Conservation (phyloP, 371 early-diverging fungal species). For the Mycotypha africana region DNA sequence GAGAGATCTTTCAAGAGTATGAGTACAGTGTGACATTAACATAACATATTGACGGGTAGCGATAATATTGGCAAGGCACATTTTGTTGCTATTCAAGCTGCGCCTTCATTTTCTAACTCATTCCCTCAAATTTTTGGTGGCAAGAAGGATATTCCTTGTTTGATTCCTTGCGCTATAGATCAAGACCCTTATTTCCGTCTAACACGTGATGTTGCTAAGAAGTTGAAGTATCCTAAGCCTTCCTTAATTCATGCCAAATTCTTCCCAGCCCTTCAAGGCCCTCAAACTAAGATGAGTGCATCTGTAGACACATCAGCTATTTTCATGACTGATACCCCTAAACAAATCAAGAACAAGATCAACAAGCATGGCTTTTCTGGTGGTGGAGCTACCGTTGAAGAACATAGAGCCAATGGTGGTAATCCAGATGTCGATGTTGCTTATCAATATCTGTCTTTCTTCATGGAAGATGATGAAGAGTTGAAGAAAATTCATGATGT, state of each 20-base stretch:
- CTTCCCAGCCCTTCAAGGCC: slow-evolving; percentile 97
- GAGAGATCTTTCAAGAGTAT: too few species aligned
- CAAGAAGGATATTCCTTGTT: slow-evolving; percentile 87
- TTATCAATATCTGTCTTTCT: slow-evolving; percentile 97
- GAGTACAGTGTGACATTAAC: too few species aligned
- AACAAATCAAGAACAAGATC: slow-evolving; percentile 95
- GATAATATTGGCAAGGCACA: slow-evolving; percentile 90
- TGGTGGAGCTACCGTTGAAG: slow-evolving; percentile 89
- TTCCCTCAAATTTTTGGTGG: slow-evolving; percentile 95
- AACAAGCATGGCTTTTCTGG: slow-evolving; percentile 98
- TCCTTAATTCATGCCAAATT: slow-evolving; percentile 93
- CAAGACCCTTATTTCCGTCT: slow-evolving; percentile 99
- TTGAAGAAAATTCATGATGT: slow-evolving; percentile 66
- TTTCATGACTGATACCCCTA: slow-evolving; percentile 92
- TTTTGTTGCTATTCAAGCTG: slow-evolving; percentile 91
- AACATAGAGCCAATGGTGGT: slow-evolving; percentile 90
- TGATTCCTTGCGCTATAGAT: slow-evolving; percentile 99
- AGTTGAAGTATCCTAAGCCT: slow-evolving; percentile 97
- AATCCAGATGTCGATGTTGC: slow-evolving; percentile 97
- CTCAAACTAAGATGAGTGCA: slow-evolving; percentile 99
- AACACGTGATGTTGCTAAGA: slow-evolving; percentile 95
- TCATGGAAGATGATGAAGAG: slow-evolving; percentile 96
- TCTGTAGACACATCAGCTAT: slow-evolving; percentile 91
- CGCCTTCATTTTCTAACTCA: slow-evolving; percentile 92
- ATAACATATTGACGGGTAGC: too few species aligned